Conservation (phyloP, 495 filamentous ascomycete genomes). For the Penicillium maclennaniae region DNA sequence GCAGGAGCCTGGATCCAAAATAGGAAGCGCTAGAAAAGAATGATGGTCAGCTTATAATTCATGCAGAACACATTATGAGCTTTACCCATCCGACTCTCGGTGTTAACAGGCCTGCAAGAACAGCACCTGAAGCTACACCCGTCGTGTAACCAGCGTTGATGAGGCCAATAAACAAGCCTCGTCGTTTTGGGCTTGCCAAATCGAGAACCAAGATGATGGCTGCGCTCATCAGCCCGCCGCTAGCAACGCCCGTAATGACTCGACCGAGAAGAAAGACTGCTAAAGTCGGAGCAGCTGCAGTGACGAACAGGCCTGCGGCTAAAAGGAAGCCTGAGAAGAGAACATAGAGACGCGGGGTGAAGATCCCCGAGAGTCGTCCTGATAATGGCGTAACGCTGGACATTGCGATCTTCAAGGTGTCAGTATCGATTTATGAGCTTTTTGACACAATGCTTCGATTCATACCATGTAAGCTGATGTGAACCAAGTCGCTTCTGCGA, state of each 20-base stretch:
- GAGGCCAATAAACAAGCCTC: constrained; percentile 68
- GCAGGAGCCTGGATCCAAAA: constrained; percentile 65
- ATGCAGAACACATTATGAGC: background rate
- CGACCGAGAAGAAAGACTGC: constrained; percentile 62
- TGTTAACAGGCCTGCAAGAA: constrained; percentile 62
- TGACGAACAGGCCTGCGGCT: constrained; percentile 58
- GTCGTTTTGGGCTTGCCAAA: constrained; percentile 55
- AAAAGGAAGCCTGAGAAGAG: constrained; percentile 54
- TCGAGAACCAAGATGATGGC: constrained; percentile 67
- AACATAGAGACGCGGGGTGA: constrained; percentile 59
- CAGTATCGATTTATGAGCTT: background rate
- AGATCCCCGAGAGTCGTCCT: constrained; percentile 64
- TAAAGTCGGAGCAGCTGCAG: constrained; percentile 53
- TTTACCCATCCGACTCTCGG: constrained; percentile 63
- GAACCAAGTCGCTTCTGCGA: constrained; percentile 69
- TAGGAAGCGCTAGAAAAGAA: constrained; percentile 50
- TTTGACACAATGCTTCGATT: background rate
- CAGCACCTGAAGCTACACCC: constrained; percentile 66
- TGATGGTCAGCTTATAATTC: background rate
- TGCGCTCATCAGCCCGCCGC: constrained; percentile 62
- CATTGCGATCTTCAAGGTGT: constrained; percentile 54
- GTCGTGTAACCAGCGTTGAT: constrained; percentile 63
- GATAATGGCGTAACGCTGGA: constrained; percentile 62
- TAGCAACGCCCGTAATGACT: constrained; percentile 59
- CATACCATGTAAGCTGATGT: constrained; percentile 62